Base-by-base conservation (phyloP, 164 flowering plant genomes). In the Chimonanthus salicifolius region DNA sequence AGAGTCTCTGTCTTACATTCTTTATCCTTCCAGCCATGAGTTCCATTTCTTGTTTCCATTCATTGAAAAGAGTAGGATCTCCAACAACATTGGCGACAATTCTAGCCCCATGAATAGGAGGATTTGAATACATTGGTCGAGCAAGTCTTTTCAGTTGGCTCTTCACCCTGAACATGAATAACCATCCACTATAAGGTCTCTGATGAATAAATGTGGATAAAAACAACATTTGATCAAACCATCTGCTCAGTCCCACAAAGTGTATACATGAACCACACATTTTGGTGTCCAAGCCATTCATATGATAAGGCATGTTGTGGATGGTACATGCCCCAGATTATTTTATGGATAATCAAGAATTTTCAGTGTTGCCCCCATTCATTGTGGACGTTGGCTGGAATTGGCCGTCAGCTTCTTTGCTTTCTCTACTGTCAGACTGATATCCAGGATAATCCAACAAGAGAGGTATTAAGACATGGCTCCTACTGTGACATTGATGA, bases 61-160 rank as follows among this genome's bases (percentile, higher is more conserved):
- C 97, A 68, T 81, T 81, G 78, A 93, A 95, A 47, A 95, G 87
- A 76, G 82, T 73, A 50, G 94, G 87, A 74, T 84, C 85, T 13
- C 99, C 98, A 71, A 95, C 99, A 74, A 95, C 85, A 83, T 90
- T 89, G 64, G 98, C 97, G 68, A 95, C 99, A 75, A 95, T 86
- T 77, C 86, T 87, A 49, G 99, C 99, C 75, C 99, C 99, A 68
- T 95, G 99, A 76, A 95, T 70, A 8, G 98, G 96, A 73, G 98
- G 99, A 75, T 95, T 95, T 66, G 99, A 95, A 83, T 92, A 95
- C 98, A 95, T 95, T 49, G 99, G 98, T 58, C 98, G 88, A 47
- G 99, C 98, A 83, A 95, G 76, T 79, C 97, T 87, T 82, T 95
- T 95, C 84, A 95, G 82, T 75, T 95, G 99, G 83, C 98, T 95